phyloP scores from a whole-genome alignment of 163 green algal genomes.

The Scenedesmus sp. region DNA sequence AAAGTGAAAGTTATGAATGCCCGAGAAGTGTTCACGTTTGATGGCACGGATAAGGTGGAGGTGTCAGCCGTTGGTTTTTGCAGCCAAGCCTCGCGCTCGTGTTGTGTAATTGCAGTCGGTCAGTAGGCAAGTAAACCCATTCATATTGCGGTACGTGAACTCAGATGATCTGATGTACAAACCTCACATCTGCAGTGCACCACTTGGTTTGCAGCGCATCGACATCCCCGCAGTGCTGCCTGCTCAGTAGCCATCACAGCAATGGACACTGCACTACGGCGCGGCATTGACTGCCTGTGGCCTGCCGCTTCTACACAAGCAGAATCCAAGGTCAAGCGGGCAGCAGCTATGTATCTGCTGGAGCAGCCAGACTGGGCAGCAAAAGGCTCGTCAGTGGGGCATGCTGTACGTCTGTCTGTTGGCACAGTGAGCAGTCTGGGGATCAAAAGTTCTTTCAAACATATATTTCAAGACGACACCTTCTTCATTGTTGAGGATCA shows the following conservation, averaged over 20 bases:
- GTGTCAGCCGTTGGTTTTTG: too few relatives aligned
- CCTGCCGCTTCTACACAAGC: neutral
- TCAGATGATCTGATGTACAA: too few relatives aligned
- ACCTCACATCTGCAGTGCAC: too few relatives aligned
- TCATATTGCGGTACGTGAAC: too few relatives aligned
- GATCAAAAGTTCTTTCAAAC: neutral
- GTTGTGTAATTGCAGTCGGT: too few relatives aligned
- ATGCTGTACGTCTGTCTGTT: neutral
- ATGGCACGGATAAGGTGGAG: too few relatives aligned
- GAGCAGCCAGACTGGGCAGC: neutral
- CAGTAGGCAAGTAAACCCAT: too few relatives aligned
- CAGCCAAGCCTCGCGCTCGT: too few relatives aligned
- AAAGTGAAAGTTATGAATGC: too few relatives aligned
- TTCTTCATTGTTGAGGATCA: neutral
- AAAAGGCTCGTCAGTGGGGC: neutral
- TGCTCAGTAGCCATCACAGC: neutral
- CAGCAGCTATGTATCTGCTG: neutral
- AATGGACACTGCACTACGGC: neutral
- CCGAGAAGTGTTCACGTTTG: too few relatives aligned
- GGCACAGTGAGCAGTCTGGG: neutral
- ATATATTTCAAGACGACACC: neutral
- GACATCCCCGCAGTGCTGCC: too few relatives aligned
- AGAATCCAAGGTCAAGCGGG: neutral
- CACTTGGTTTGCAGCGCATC: too few relatives aligned
- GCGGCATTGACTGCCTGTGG: neutral